These are phyloP conservation scores for Leucocoprinus sp. DNA, from an alignment of 768 basidiomycete genomes.

Conservation along the genomic window DNA sequence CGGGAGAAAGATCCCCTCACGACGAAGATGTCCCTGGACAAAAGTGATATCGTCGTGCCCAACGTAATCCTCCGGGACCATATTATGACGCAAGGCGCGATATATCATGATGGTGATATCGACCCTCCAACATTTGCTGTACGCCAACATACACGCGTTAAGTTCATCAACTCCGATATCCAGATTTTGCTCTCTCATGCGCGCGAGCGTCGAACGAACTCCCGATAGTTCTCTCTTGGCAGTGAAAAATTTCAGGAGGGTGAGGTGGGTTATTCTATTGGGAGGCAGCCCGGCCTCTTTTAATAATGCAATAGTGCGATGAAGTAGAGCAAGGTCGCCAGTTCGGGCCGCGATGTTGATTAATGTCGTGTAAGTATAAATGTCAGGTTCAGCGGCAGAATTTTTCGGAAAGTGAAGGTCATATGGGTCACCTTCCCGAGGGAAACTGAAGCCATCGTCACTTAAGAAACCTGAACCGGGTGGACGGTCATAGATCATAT, in stretches of 20 bases:
- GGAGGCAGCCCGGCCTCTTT: constrained; percentile 44
- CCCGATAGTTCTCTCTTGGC: constrained; percentile 37
- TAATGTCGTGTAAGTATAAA: constrained; percentile 62
- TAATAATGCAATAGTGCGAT: constrained; percentile 47
- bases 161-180: constrained; percentile 56
- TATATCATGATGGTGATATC: constrained; percentile 59
- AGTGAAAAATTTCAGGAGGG: constrained; percentile 50
- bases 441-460: constrained; percentile 5
- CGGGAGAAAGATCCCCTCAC: constrained; percentile 36
- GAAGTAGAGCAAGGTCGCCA: constrained; percentile 27
- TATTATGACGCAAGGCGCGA: constrained; percentile 49
- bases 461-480: constrained; percentile 28
- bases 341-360: constrained; percentile 56
- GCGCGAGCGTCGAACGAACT: constrained; percentile 46
- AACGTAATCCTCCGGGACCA: constrained; percentile 26
- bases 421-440: not conserved
- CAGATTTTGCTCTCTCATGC: constrained; percentile 41
- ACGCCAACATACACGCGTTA: constrained; percentile 69
- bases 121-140: constrained; percentile 39
- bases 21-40: constrained; percentile 28
- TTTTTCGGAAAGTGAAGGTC: constrained; percentile 5
- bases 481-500: constrained; percentile 41
- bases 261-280: constrained; percentile 54
- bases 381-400: constrained; percentile 41
- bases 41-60: constrained; percentile 27